Base-by-base conservation (phyloP, 441 rosid species). In the Euphorbia schlechtendalii region DNA sequence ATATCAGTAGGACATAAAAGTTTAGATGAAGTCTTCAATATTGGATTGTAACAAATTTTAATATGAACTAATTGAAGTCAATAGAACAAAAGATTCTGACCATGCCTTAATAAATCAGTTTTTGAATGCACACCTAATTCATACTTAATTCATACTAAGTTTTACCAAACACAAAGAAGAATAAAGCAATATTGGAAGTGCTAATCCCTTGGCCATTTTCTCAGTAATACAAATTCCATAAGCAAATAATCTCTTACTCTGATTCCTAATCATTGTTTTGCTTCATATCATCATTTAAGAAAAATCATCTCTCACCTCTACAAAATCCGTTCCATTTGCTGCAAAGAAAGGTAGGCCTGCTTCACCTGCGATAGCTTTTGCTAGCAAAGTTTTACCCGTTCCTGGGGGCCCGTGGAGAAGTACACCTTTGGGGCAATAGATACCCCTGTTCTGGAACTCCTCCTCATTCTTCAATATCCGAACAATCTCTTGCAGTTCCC, bases 331-430 rank as follows among this genome's bases (percentile, higher is more conserved):
- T 68, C 97, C 99, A 74, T 90, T 94, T 57, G 86, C 96, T 1
- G 99, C 96, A 74, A 94, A 90, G 80, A 94, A 94, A 66, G 99
- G 99, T 48, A 90, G 80, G 63, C 97, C 99, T 60, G 99, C 96
- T 89, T 94, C 99, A 72, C 99, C 99, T 32, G 97, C 99, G 82
- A 90, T 90, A 68, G 99, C 99, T 84, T 90, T 90, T 66, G 99
- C 99, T 63, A 94, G 78, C 65, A 94, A 80, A 32, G 99, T 94
- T 83, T 94, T 89, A 65, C 99, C 99, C 41, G 99, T 94, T 71
- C 97, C 99, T n/a, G 97, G 97, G 65, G 99, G 97, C 38, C 97
- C 99, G 71, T 94, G 89, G 56, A 94, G 96, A 70, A 94, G 92
- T 54, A 94, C 96, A 71, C 99, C 99, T 88, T 90, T 88, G 2